These are phyloP conservation scores for Moesziomyces antarcticus DNA, from an alignment of 1,284 basidiomycete genomes.

Conservation along the genomic window DNA sequence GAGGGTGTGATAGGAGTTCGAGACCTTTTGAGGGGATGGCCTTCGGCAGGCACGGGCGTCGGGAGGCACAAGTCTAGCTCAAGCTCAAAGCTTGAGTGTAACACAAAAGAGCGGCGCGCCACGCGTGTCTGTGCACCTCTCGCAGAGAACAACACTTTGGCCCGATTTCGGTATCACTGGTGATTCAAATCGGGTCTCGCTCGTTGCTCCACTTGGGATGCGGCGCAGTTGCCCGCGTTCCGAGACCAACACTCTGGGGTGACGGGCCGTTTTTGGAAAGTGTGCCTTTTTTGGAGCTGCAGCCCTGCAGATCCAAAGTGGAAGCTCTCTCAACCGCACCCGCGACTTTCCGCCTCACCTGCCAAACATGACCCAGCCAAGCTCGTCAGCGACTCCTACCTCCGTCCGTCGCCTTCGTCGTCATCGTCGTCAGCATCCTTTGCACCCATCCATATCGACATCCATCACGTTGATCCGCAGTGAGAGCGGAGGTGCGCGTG, in stretches of 20 bases:
- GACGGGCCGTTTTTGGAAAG: neutral
- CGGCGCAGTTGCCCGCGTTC: neutral
- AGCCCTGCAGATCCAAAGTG: neutral
- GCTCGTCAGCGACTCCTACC: constrained; percentile 1
- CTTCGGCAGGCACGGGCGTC: neutral
- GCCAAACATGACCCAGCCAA: neutral
- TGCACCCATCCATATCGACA: neutral
- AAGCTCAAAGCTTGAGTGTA: neutral
- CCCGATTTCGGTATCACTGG: no score
- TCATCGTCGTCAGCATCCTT: constrained; percentile 4
- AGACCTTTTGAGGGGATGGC: neutral
- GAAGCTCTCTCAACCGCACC: neutral
- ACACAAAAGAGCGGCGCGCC: neutral
- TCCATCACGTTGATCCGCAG: neutral
- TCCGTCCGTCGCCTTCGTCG: neutral
- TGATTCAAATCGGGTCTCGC: neutral
- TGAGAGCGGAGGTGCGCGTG: constrained; percentile 11
- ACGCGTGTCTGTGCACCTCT: no score
- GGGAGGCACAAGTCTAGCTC: no score
- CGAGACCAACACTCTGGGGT: neutral
- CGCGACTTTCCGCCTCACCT: neutral
- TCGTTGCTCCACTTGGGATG: neutral
- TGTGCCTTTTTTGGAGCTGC: neutral
- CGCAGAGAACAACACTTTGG: no score
- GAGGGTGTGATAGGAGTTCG: no score